Evolutionary conservation across 2,329 filamentous ascomycete species (phyloP).

Genomic region (Cercospora nicotianae): DNA sequence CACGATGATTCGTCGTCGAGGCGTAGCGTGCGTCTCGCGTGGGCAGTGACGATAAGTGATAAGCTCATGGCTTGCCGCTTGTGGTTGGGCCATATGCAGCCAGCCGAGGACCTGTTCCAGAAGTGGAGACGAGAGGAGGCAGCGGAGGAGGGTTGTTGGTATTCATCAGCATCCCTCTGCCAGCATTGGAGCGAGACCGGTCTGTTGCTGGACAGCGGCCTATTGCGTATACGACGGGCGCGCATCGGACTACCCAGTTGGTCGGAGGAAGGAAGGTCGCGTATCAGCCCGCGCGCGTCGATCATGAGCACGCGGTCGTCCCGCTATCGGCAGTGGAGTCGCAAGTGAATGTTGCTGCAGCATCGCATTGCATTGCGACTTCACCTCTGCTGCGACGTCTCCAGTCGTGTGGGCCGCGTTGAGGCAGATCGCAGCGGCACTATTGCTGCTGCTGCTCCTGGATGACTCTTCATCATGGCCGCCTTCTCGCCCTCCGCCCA

Average conservation of each 20-base stretch:
- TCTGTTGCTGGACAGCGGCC: not conserved
- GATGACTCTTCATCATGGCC: conserved; percentile 3
- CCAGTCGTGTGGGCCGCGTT: conserved; percentile 9
- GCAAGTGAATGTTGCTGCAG: conserved; percentile 12
- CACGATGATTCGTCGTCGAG: conserved; percentile 5
- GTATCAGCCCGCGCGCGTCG: conserved; percentile 7
- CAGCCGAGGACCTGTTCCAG: not conserved
- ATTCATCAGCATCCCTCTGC: not conserved
- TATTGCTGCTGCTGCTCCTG: not conserved
- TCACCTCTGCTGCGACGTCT: conserved; percentile 4
- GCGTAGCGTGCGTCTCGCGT: conserved; percentile 3
- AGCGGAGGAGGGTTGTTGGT: not conserved
- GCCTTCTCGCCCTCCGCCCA: conserved; percentile 1
- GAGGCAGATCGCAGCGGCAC: not conserved
- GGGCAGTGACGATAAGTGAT: not conserved
- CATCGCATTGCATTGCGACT: conserved; percentile 13
- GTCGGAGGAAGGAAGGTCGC: not conserved
- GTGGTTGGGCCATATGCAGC: not conserved
- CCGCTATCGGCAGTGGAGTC: conserved; percentile 18
- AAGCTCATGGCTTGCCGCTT: conserved; percentile 1
- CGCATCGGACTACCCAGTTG: conserved; percentile 13
- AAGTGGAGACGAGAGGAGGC: not conserved
- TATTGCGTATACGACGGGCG: not conserved
- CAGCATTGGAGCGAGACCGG: not conserved
- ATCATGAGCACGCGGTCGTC: conserved; percentile 13